phyloP scores from a whole-genome alignment of 2,329 filamentous ascomycete genomes.

The Verticillium alfalfae region DNA sequence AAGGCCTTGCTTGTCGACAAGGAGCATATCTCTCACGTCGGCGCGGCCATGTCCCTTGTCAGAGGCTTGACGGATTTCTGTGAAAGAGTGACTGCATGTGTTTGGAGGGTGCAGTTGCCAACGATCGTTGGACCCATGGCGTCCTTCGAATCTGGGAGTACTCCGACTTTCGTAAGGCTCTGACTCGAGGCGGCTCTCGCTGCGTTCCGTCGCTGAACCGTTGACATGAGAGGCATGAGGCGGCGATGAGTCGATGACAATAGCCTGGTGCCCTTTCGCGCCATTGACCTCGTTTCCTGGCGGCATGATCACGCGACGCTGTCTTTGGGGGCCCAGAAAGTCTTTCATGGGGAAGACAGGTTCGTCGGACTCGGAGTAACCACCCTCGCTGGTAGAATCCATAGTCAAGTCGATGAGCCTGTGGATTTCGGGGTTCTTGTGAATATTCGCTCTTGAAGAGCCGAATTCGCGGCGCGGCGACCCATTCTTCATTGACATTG shows the following conservation, averaged over 20 bases:
- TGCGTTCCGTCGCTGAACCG: background rate
- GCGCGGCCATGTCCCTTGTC: background rate
- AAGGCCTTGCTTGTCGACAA: background rate
- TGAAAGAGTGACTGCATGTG: background rate
- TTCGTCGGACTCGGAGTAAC: background rate
- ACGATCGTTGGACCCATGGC: background rate
- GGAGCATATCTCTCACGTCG: background rate
- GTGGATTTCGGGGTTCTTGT: background rate
- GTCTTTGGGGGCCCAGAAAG: background rate
- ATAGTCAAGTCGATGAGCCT: background rate
- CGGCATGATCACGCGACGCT: background rate
- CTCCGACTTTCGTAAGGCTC: background rate
- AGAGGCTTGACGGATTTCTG: background rate
- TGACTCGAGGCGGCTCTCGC: background rate
- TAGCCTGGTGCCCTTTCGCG: background rate
- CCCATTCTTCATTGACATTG: background rate
- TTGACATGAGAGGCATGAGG: background rate
- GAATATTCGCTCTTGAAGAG: background rate
- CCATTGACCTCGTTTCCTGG: background rate
- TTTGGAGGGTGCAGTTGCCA: background rate
- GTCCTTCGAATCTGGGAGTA: background rate
- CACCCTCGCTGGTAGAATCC: background rate
- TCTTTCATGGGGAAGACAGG: background rate
- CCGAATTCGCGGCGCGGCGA: background rate
- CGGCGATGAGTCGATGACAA: background rate